These are phyloP conservation scores for Colletotrichum falcatum DNA, from an alignment of 2,329 filamentous ascomycete species.

Conservation along the genomic window DNA sequence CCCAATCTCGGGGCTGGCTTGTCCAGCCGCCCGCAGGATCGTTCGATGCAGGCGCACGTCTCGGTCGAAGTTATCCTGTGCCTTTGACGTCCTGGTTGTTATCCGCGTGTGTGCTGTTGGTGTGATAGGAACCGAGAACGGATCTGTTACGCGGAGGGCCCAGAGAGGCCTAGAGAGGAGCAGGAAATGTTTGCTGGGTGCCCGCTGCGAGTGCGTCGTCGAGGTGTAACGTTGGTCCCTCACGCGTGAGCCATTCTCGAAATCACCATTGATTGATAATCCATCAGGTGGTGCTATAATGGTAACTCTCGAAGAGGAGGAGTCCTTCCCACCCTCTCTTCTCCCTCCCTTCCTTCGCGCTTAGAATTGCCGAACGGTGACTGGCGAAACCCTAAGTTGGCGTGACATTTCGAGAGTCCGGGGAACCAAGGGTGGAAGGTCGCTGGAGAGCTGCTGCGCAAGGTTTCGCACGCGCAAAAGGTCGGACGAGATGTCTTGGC, in stretches of 20 bases:
- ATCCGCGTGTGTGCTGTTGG: background rate
- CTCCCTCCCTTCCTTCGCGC: background rate
- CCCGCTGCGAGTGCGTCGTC: background rate
- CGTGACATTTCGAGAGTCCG: slow-evolving; percentile 12
- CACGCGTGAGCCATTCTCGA: background rate
- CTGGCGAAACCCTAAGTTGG: background rate
- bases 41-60: slow-evolving; percentile 37
- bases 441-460: background rate
- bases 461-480: slow-evolving; percentile 18
- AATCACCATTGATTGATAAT: slow-evolving; percentile 15
- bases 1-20: background rate
- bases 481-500: slow-evolving; percentile 11
- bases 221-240: slow-evolving; percentile 8
- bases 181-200: slow-evolving; percentile 6
- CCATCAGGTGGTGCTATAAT: background rate
- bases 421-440: slow-evolving; percentile 20
- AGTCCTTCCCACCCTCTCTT: background rate
- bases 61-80: slow-evolving; percentile 29
- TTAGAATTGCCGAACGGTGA: slow-evolving; percentile 5
- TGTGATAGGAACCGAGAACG: slow-evolving; percentile 20
- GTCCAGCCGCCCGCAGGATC: slow-evolving; percentile 33
- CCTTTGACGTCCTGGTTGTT: background rate
- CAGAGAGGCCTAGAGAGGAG: background rate
- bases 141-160: background rate
- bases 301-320: background rate